These are phyloP conservation scores for Capsicum rhomboideum DNA, from an alignment of 257 asterid species.

Conservation along the genomic window DNA sequence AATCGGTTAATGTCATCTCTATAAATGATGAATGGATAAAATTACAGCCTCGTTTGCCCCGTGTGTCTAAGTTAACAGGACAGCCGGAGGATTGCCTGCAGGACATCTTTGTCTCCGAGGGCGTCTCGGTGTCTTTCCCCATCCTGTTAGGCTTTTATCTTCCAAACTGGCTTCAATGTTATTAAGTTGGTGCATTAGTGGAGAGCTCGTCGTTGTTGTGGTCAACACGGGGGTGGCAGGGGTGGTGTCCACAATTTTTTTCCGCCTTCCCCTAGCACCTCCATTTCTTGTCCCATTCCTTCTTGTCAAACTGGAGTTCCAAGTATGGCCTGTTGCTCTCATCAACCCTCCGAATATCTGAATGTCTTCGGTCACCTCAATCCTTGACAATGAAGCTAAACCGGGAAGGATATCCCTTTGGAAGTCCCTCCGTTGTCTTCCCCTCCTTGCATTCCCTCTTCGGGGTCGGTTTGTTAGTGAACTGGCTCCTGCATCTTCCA, in stretches of 20 bases:
- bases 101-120: constrained; percentile 93
- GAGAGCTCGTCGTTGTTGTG: constrained; percentile 22
- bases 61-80: constrained; percentile 36
- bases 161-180: constrained; percentile 57
- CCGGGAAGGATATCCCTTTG: constrained; percentile 96
- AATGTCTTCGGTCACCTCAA: constrained; percentile 88
- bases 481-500: constrained; percentile 37
- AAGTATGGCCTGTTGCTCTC: constrained; percentile 82
- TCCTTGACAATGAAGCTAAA: constrained; percentile 62
- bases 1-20: constrained; percentile 14
- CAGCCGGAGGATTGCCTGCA: constrained; percentile 53
- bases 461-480: constrained; percentile 36
- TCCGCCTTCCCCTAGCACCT: constrained; percentile 58
- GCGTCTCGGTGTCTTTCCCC: constrained; percentile 99
- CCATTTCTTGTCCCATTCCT: constrained; percentile 56
- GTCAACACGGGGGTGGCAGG: constrained; percentile 15
- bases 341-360: constrained; percentile 87
- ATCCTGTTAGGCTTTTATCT: constrained; percentile 79
- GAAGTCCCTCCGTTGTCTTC: constrained; percentile 88
- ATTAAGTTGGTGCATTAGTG: constrained; percentile 38
- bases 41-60: constrained; percentile 19
- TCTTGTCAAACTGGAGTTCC: constrained; percentile 61
- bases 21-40: constrained; percentile 18
- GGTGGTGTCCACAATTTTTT: constrained; percentile 38
- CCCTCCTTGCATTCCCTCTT: constrained; percentile 90